Base-by-base conservation (phyloP, 148 eudicot species). In the Cornus suecica region DNA sequence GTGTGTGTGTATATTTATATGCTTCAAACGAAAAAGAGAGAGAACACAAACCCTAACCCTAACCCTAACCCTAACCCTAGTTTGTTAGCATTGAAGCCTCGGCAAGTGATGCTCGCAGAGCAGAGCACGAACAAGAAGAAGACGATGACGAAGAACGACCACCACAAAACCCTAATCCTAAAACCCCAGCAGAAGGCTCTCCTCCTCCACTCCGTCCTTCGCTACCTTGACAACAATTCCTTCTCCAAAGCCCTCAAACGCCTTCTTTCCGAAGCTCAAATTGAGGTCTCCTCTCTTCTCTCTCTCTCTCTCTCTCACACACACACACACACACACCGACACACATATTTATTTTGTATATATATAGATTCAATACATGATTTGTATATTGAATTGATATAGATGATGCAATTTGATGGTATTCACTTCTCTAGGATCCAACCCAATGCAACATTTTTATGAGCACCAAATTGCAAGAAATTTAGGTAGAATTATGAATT, bases 201-300 rank as follows among this genome's bases (percentile, higher is more conserved):
- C 73, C 85, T 92, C 67, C 80, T 83, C 26, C 81, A 84, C 31
- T 86, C 92, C 2, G 75, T 92, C 16, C 78, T 89, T 60, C 78
- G 65, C 26, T 92, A 84, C 77, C 87, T 92, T 27, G 82, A 90
- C 22, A 67, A 26, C 37, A 86, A 82, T 70, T 88, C 88, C 10
- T 85, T 88, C 78, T 70, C 87, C 73, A 92, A 85, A 82, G 78
- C 90, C 37, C 88, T 90, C 54, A 88, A 90, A 62, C 83, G 89
- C 13, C 83, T 92, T 62, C 83, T 72, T 60, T 74, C 85, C 26
- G 94, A 89, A 76, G 90, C 94, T 31, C 75, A 87, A 66, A 66
- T 92, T 52, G 77, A 92, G 94, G 97, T 90, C 9, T 65, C 18
- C 18, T 64, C 28, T 69, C 23, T n/a, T 20, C 13, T 23, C 20